Conservation (phyloP, 2,329 filamentous ascomycete species). For the Nemania bipapillata region DNA sequence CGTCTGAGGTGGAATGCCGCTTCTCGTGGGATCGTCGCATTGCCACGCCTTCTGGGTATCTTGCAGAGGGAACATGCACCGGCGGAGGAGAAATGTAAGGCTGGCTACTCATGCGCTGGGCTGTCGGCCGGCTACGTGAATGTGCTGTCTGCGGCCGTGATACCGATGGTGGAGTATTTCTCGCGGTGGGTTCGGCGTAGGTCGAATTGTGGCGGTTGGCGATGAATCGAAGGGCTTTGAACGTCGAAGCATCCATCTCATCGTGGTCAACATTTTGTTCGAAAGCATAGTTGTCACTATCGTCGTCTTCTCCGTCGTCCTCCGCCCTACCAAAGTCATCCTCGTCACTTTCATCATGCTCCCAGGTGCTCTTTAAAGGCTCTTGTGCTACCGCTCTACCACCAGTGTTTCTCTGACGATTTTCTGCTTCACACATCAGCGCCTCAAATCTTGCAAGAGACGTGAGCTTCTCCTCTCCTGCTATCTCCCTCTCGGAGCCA, state of each 20-base stretch:
- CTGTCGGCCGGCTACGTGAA: constrained; percentile 59
- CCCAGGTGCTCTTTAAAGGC: constrained; percentile 62
- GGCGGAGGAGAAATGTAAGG: constrained; percentile 55
- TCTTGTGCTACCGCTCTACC: constrained; percentile 54
- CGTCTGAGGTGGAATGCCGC: constrained; percentile 64
- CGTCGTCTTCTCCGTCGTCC: constrained; percentile 55
- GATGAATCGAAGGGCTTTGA: constrained; percentile 64
- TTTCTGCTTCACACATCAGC: constrained; percentile 70
- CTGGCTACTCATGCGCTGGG: constrained; percentile 62
- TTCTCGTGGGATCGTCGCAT: constrained; percentile 56
- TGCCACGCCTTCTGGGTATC: constrained; percentile 51
- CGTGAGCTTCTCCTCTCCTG: constrained; percentile 71
- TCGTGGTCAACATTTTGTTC: constrained; percentile 49
- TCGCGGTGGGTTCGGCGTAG: constrained; percentile 47
- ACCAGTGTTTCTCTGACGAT: constrained; percentile 55
- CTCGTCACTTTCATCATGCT: constrained; percentile 60
- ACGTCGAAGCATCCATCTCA: constrained; percentile 59
- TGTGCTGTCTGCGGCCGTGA: constrained; percentile 66
- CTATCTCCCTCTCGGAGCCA: constrained; percentile 64
- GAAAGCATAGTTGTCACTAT: constrained; percentile 55
- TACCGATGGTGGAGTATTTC: constrained; percentile 50
- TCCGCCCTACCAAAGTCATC: constrained; percentile 55
- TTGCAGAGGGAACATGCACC: constrained; percentile 45
- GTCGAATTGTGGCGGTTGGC: constrained; percentile 57
- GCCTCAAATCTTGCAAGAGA: constrained; percentile 74